Base-by-base conservation (phyloP, 1,284 basidiomycete species). In the Trametes polyzona region DNA sequence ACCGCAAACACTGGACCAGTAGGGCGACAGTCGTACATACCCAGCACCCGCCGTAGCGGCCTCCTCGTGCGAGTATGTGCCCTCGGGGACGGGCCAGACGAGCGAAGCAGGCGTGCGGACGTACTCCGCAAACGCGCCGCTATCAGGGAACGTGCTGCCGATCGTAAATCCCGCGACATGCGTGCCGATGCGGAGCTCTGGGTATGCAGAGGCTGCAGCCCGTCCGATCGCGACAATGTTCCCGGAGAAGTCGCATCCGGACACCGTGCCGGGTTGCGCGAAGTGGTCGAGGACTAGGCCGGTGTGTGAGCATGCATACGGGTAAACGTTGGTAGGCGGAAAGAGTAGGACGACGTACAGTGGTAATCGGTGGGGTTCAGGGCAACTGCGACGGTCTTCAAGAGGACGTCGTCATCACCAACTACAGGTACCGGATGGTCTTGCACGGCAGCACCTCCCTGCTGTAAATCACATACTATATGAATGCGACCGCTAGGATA, bases 91-190 rank as follows among this genome's bases (percentile, higher is more conserved):
- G 24, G 65, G 61, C 70, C 74, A 74, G 4, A 68, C 65, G 2
- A 74, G 65, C 14, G 69, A 65, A 0, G 67, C 70, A 23, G 69
- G 61, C 3, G 65, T 67, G 52, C 69, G 69, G 46, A 75, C 59
- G 66, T 78, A 81, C 64, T 82, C 71, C 10, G 76, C 76, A 57
- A 69, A 75, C 14, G 74, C 70, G 58, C 75, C 74, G 71, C 54
- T 36, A 49, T 69, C 69, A 14, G 40, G 37, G 53, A 57, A 70
- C 12, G 50, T 57, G 2, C 65, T 62, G 21, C 70, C 70, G 27
- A 61, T 58, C 8, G 62, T 51, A 58, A 69, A 66, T 16, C 67
- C 67, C 9, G 66, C 67, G 53, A 68, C 68, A 32, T 62, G 63
- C 42, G 62, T 65, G 29, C 68, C 70, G 39, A 68, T 52, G n/a